Percentiles rank a stretch among this genome's conserved stretches.
Evolutionary conservation across 2,329 filamentous ascomycete genomes (phyloP).

Genomic region (Penicillium sp.): DNA sequence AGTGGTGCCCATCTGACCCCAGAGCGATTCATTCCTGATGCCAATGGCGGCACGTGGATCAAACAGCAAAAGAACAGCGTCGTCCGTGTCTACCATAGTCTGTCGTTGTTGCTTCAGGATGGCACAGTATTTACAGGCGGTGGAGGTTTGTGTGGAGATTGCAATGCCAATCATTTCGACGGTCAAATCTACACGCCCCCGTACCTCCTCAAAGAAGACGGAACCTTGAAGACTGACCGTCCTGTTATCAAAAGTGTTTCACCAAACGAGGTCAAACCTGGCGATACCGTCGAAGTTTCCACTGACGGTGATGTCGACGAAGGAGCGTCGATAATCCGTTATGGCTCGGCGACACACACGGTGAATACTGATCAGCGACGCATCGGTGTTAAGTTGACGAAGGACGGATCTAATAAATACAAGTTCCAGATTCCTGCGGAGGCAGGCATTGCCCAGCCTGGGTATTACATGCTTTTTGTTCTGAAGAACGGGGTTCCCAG

Average conservation of each 20-base stretch:
- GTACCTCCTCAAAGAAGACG: constrained; percentile 57
- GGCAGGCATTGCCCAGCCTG: constrained; percentile 55
- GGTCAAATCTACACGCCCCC: constrained; percentile 61
- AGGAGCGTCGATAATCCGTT: constrained; percentile 50
- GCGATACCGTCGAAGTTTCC: constrained; percentile 52
- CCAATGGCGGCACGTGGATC: constrained; percentile 40
- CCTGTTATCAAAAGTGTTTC: constrained; percentile 47
- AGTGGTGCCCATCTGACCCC: constrained; percentile 43
- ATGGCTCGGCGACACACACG: constrained; percentile 58
- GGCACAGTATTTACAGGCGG: constrained; percentile 57
- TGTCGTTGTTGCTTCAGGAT: constrained; percentile 56
- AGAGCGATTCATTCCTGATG: constrained; percentile 53
- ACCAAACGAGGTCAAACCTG: constrained; percentile 29
- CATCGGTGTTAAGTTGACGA: constrained; percentile 45
- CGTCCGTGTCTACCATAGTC: constrained; percentile 51
- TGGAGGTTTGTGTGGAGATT: constrained; percentile 58
- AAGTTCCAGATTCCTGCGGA: constrained; percentile 52
- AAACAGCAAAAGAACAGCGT: constrained; percentile 28
- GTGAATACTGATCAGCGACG: constrained; percentile 64
- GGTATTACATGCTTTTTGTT: constrained; percentile 60
- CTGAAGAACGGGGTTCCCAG: constrained; percentile 34
- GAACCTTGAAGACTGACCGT: constrained; percentile 41
- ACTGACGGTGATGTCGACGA: constrained; percentile 38
- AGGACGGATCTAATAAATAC: constrained; percentile 41
- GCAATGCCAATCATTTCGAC: constrained; percentile 57